These are phyloP conservation scores for Phytophthora citrophthora DNA, from an alignment of 352 stramenopile species.

Conservation along the genomic window DNA sequence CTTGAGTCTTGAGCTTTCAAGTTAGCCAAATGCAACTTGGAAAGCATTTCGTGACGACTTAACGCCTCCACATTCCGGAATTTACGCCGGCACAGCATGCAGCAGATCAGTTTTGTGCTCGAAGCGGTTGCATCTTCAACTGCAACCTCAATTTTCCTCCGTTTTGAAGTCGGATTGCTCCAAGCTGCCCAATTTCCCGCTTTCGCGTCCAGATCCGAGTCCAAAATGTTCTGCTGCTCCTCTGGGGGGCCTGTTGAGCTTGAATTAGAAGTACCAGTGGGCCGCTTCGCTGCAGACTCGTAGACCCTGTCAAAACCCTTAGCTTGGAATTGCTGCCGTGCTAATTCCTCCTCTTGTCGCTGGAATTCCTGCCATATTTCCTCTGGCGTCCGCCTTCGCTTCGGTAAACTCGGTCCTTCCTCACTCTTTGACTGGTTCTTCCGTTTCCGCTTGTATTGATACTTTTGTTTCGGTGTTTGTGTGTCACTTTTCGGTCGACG, in stretches of 20 bases:
- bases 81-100: conserved; percentile 73
- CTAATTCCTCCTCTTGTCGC: conserved; percentile 71
- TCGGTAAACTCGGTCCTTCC: neutral
- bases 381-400: conserved; percentile 51
- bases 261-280: neutral
- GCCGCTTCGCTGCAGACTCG: conserved; percentile 8
- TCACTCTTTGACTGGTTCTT: conserved; percentile 9
- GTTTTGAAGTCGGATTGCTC: conserved; percentile 26
- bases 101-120: conserved; percentile 40
- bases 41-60: conserved; percentile 58
- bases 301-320: conserved; percentile 76
- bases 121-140: neutral
- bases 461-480: conserved; percentile 13
- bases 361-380: conserved; percentile 79
- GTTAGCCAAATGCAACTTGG: conserved; percentile 60
- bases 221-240: conserved; percentile 42
- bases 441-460: conserved; percentile 29
- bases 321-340: conserved; percentile 57
- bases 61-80: conserved; percentile 56
- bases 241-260: neutral
- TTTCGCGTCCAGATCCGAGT: conserved; percentile 46
- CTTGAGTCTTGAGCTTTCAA: conserved; percentile 30
- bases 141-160: neutral
- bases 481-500: conserved; percentile 2
- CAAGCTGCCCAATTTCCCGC: conserved; percentile 48